phyloP scores from a whole-genome alignment of 768 basidiomycete species.

The Lactarius tabidus region DNA sequence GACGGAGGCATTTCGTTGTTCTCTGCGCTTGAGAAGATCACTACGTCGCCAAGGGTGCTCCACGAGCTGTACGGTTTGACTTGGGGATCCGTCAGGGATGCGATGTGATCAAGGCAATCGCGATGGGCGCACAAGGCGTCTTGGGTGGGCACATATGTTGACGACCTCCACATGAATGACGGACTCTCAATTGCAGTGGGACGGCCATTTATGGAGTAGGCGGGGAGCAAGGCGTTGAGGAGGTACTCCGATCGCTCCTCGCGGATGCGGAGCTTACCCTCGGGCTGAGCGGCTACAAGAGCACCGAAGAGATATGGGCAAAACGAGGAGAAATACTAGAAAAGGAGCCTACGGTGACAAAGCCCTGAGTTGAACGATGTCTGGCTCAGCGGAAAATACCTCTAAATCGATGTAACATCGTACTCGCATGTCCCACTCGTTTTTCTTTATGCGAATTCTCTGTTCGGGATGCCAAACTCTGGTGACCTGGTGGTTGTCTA shows the following conservation, averaged over 20 bases:
- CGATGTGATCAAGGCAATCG: constrained; percentile 82
- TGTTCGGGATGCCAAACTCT: neutral
- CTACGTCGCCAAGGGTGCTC: constrained; percentile 54
- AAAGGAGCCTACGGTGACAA: constrained; percentile 34
- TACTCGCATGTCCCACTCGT: neutral
- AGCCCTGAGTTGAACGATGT: neutral
- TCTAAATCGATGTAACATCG: neutral
- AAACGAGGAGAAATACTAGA: constrained; percentile 49
- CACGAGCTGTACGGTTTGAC: constrained; percentile 59
- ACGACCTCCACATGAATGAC: neutral
- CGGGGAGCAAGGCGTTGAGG: constrained; percentile 71
- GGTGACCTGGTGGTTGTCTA: too few species aligned
- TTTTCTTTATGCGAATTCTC: neutral
- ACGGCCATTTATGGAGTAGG: constrained; percentile 71
- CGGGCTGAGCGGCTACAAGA: constrained; percentile 56
- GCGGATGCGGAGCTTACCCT: constrained; percentile 66
- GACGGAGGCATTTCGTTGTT: constrained; percentile 77
- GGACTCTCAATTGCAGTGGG: constrained; percentile 56
- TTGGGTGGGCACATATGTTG: constrained; percentile 60
- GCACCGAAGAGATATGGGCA: constrained; percentile 56
- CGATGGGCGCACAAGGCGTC: constrained; percentile 80
- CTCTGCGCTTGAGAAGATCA: constrained; percentile 65
- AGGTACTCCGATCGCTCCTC: constrained; percentile 62
- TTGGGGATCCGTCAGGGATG: constrained; percentile 81
- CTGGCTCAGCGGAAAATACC: too few species aligned